These are phyloP conservation scores for Pezizomycotina sp. DNA, from an alignment of 2,329 filamentous ascomycete species.

Conservation along the genomic window DNA sequence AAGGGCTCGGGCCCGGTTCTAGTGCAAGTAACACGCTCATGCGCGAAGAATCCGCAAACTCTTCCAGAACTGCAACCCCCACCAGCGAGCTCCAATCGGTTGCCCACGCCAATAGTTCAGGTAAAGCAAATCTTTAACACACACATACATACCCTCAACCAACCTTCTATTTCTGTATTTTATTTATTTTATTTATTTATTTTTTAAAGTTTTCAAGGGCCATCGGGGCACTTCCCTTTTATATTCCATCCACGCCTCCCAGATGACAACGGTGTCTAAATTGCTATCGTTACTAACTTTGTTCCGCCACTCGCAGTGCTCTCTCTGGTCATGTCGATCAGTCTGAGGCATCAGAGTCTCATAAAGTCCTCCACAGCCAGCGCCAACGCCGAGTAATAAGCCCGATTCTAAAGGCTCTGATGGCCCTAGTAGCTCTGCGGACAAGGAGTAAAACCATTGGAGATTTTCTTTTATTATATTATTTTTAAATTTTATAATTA, in stretches of 20 bases:
- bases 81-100: conserved; percentile 47
- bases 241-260: conserved; percentile 4
- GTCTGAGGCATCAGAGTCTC: neutral
- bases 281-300: neutral
- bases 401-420: too few relatives aligned
- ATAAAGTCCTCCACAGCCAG: too few relatives aligned
- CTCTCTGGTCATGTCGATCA: neutral
- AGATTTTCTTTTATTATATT: too few relatives aligned
- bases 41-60: conserved; percentile 70
- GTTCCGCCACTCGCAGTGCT: neutral
- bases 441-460: too few relatives aligned
- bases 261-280: neutral
- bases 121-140: conserved; percentile 42
- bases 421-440: too few relatives aligned
- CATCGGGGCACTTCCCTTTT: conserved; percentile 2
- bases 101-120: conserved; percentile 77
- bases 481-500: too few relatives aligned
- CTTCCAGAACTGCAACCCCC: conserved; percentile 78
- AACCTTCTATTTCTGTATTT: conserved; percentile 22
- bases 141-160: conserved; percentile 28
- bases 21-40: conserved; percentile 49
- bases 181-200: conserved; percentile 11
- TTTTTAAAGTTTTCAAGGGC: conserved; percentile 7
- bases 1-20: conserved; percentile 56
- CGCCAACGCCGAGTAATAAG: too few relatives aligned